Evolutionary conservation across 306 rosid species (phyloP).

Genomic region (Trifolium pratense): DNA sequence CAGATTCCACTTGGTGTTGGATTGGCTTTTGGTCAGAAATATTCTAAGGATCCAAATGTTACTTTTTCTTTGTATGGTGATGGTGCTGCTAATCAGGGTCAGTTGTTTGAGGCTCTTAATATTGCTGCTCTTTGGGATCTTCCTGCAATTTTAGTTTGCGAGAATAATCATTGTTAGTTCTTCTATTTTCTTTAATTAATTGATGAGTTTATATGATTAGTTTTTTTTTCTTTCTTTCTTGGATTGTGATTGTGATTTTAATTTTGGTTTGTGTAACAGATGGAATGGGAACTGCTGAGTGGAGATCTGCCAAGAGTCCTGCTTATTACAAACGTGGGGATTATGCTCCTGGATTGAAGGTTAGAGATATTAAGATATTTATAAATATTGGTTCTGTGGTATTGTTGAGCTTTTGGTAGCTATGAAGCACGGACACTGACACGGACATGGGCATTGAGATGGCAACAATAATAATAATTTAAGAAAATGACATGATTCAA

Average conservation of each 20-base stretch:
- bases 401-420: not conserved
- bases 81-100: slow-evolving; percentile 98
- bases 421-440: no score
- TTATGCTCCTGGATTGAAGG: slow-evolving; percentile 96
- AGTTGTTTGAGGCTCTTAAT: slow-evolving; percentile 90
- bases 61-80: slow-evolving; percentile 86
- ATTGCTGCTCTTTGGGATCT: slow-evolving; percentile 94
- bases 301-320: slow-evolving; percentile 93
- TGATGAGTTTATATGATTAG: not conserved
- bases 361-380: slow-evolving; percentile 25
- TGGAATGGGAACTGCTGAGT: slow-evolving; percentile 98
- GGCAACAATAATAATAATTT: no score
- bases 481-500: no score
- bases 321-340: slow-evolving; percentile 97
- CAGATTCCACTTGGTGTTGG: slow-evolving; percentile 91
- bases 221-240: not conserved
- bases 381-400: slow-evolving; percentile 1
- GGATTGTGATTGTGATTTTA: not conserved
- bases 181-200: not conserved
- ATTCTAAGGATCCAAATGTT: slow-evolving; percentile 73
- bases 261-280: slow-evolving; percentile 50
- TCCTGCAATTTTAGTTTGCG: slow-evolving; percentile 93
- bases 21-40: slow-evolving; percentile 85
- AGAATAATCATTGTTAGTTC: slow-evolving; percentile 90
- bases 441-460: no score